phyloP scores from a whole-genome alignment of 2,329 filamentous ascomycete species.

The Botrytis medusae region DNA sequence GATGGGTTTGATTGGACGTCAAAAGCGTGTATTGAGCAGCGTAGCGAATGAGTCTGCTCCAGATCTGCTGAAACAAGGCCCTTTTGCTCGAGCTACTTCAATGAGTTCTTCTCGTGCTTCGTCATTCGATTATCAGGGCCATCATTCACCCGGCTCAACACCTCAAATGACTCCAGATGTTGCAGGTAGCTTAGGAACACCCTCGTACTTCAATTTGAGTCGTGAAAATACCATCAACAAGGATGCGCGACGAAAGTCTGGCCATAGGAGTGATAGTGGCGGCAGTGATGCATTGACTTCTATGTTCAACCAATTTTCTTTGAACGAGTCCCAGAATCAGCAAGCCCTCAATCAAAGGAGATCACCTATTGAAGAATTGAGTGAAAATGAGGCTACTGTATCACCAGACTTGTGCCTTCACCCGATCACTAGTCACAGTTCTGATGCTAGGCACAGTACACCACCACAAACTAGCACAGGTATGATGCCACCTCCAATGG shows the following conservation, averaged over 20 bases:
- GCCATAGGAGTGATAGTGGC: conserved; percentile 80
- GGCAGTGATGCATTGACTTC: conserved; percentile 81
- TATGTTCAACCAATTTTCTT: conserved; percentile 78
- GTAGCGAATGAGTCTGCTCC: conserved; percentile 79
- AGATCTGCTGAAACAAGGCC: conserved; percentile 87
- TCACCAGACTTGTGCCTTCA: conserved; percentile 80
- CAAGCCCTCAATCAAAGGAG: conserved; percentile 45
- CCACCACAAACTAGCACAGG: conserved; percentile 61
- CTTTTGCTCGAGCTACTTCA: conserved; percentile 82
- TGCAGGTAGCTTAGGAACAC: conserved; percentile 67
- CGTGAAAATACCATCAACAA: conserved; percentile 55
- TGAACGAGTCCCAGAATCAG: conserved; percentile 58
- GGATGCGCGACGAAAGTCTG: conserved; percentile 71
- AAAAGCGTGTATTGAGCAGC: conserved; percentile 86
- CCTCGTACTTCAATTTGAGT: conserved; percentile 87
- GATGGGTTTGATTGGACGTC: conserved; percentile 94
- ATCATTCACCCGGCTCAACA: conserved; percentile 78
- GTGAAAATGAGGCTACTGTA: conserved; percentile 66
- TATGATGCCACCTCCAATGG: conserved; percentile 89
- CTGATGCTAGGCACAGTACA: conserved; percentile 53
- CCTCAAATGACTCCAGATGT: conserved; percentile 83
- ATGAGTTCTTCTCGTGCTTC: conserved; percentile 88
- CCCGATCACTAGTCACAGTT: conserved; percentile 44
- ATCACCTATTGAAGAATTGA: conserved; percentile 72
- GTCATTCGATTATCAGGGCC: conserved; percentile 82